phyloP scores from a whole-genome alignment of 345 rosid genomes.

The Capsella bursapastoris region DNA sequence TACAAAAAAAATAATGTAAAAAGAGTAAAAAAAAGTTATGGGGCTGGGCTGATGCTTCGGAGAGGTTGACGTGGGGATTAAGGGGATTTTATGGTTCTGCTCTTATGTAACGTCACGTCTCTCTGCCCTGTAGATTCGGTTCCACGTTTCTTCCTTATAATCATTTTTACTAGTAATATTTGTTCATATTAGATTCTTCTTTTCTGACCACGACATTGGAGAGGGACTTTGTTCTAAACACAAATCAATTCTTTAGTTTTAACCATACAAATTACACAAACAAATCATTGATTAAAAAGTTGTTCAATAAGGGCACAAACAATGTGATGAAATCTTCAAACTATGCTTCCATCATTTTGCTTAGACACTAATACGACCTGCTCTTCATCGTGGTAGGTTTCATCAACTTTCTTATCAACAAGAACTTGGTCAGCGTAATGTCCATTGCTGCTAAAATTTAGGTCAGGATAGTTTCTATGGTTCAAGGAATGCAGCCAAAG shows the following conservation, averaged over 20 bases:
- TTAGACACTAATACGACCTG: not conserved
- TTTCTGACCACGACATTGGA: not conserved
- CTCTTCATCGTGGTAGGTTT: not conserved
- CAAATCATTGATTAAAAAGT: not conserved
- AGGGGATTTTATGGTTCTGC: conserved; percentile 43
- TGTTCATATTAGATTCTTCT: conserved; percentile 7
- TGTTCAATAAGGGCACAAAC: conserved; percentile 3
- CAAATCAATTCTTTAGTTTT: not conserved
- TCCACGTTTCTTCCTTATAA: conserved; percentile 38
- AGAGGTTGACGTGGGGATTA: conserved; percentile 44
- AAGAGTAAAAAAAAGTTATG: not conserved
- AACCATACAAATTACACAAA: not conserved
- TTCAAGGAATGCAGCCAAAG: conserved; percentile 96
- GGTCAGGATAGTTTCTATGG: conserved; percentile 80
- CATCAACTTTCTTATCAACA: not conserved
- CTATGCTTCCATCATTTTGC: conserved; percentile 27
- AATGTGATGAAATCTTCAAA: not conserved
- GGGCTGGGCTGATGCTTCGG: conserved; percentile 29
- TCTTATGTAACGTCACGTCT: conserved; percentile 51
- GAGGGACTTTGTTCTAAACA: too few species aligned
- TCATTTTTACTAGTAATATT: not conserved
- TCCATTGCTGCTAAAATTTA: conserved; percentile 30
- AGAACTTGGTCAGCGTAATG: conserved; percentile 16
- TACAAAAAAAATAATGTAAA: not conserved
- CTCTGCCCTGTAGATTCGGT: conserved; percentile 46